Evolutionary conservation across 257 asterid genomes (phyloP).

Genomic region (Voacanga thouarsii): DNA sequence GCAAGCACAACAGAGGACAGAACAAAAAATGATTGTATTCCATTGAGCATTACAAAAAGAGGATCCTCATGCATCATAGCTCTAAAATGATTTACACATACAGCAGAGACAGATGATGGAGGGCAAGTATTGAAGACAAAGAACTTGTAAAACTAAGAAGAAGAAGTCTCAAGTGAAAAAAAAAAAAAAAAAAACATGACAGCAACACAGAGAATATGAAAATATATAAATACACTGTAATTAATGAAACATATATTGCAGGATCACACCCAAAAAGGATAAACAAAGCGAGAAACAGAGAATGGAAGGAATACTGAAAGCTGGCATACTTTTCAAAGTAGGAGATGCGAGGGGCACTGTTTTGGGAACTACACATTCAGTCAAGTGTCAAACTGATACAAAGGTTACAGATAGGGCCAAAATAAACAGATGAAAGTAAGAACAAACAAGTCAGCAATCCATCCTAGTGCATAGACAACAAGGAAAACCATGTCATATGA

Average conservation of each 20-base stretch:
- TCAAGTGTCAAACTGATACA: neutral
- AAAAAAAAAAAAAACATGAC: too few species aligned
- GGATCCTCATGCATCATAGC: neutral
- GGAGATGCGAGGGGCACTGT: neutral
- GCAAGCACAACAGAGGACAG: neutral
- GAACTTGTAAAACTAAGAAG: neutral
- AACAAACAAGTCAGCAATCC: neutral
- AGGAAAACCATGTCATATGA: neutral
- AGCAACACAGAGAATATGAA: neutral
- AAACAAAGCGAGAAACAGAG: neutral
- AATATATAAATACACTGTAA: neutral
- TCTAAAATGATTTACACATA: neutral
- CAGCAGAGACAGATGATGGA: neutral
- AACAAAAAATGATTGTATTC: neutral
- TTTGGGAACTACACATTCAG: neutral
- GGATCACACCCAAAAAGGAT: neutral
- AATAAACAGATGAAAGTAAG: neutral
- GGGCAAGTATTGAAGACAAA: neutral
- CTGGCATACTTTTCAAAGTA: neutral
- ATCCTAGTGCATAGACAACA: neutral
- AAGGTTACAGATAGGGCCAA: neutral
- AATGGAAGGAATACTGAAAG: neutral
- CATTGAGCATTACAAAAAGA: neutral
- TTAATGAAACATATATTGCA: neutral
- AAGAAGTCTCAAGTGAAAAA: neutral